Percentiles rank a stretch among this genome's conserved stretches.
phyloP scores from a whole-genome alignment of 2,329 filamentous ascomycete genomes.

The Aspergillus sp. region DNA sequence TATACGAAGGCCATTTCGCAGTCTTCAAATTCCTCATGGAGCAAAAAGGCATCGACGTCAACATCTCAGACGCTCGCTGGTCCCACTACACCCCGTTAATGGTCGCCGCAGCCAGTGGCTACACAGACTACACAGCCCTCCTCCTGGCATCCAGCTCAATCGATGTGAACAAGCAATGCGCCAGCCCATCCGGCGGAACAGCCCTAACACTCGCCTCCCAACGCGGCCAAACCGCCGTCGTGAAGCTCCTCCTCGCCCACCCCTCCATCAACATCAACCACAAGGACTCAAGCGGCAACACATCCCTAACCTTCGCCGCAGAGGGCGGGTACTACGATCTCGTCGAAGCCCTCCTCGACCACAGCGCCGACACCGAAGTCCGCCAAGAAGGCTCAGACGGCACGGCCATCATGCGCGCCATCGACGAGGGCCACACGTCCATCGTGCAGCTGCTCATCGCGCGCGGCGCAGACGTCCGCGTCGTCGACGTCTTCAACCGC shows the following conservation, averaged over 20 bases:
- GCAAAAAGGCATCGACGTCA: constrained; percentile 4
- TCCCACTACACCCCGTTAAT: background rate
- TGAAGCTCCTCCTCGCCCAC: background rate
- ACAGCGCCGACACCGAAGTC: constrained; percentile 3
- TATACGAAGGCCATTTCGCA: background rate
- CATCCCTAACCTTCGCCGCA: background rate
- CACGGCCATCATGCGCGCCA: constrained; percentile 9
- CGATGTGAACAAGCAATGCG: constrained; percentile 4
- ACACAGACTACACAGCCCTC: background rate
- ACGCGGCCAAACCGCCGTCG: background rate
- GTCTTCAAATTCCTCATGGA: background rate
- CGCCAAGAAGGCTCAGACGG: background rate
- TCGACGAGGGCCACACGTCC: background rate
- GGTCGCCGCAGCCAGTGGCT: background rate
- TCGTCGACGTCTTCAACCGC: constrained; percentile 7
- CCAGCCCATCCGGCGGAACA: background rate
- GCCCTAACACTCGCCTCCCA: constrained; percentile 1
- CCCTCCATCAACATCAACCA: constrained; percentile 1
- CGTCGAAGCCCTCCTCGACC: constrained; percentile 4
- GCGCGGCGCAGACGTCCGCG: constrained; percentile 4
- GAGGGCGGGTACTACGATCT: background rate
- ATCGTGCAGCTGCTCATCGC: background rate
- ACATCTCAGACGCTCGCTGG: background rate
- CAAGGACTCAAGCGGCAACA: background rate
- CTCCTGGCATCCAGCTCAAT: background rate